phyloP scores from a whole-genome alignment of 2,329 filamentous ascomycete genomes.

The Daldinia sp. region DNA sequence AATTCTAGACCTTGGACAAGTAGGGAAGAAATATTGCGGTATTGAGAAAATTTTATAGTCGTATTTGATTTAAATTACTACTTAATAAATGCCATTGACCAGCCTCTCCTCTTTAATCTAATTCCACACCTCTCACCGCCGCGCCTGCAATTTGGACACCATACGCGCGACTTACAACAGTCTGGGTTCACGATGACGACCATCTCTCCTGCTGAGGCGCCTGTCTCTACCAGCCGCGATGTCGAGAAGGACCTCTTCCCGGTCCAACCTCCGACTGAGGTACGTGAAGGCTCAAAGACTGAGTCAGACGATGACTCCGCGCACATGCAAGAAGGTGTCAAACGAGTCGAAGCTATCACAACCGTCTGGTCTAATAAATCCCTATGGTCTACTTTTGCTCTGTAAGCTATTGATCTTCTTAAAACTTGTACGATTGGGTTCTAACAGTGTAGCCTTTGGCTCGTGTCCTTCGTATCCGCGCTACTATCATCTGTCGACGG shows the following conservation, averaged over 20 bases:
- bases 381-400: conserved; percentile 55
- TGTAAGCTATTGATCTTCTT: conserved; percentile 50
- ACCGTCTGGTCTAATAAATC: conserved; percentile 55
- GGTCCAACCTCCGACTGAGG: conserved; percentile 33
- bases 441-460: conserved; percentile 52
- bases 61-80: conserved; percentile 10
- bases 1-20: conserved; percentile 9
- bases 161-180: not conserved
- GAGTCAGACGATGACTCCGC: conserved; percentile 46
- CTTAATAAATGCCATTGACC: conserved; percentile 14
- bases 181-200: conserved; percentile 23
- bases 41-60: not conserved
- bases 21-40: conserved; percentile 13
- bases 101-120: not conserved
- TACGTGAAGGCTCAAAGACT: conserved; percentile 33
- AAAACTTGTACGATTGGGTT: not conserved
- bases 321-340: conserved; percentile 55
- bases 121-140: not conserved
- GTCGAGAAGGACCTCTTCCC: conserved; percentile 39
- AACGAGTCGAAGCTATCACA: conserved; percentile 56
- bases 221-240: conserved; percentile 29
- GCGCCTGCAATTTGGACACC: not conserved
- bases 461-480: conserved; percentile 56
- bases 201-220: conserved; percentile 18
- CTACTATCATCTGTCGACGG: conserved; percentile 55